Evolutionary conservation across 495 filamentous ascomycete species (phyloP), one percentile per base, ranked within the genome.

Genomic region (Penicillium subrubescens): DNA sequence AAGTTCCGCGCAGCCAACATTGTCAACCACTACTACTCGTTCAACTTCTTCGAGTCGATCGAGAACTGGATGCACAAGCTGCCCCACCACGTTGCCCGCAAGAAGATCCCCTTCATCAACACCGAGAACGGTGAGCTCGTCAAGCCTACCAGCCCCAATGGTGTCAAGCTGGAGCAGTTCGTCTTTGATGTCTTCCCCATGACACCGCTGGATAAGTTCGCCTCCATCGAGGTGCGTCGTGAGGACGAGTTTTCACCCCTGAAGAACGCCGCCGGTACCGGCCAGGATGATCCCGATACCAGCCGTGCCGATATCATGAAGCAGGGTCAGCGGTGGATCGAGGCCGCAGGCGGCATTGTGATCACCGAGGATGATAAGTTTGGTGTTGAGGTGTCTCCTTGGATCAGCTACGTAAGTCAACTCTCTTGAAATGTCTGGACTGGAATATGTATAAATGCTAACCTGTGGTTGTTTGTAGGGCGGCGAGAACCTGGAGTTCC

Each of bases 11-110:
- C 95, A 56, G 95, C 94, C 66, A 99, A 99, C 81, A 99, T 99
- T 64, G 95, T 99, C 79, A 99, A 99, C 84, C 95, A 99, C 83
- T 99, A 97, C 85, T 99, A 99, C 83, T 94, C 90, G 37, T 96
- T 93, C 84, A 82, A 86, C 61, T 99, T 97, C 83, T 84, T 99
- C 55, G 90, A 97, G 74, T 89, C 86, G 48, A 96, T 98, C 67
- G 92, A 94, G 56, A 82, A 88, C 67, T 97, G 90, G 89, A 86
- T 87, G 21, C 88, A 94, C 79, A 85, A 86, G 67, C 85, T 99
- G 33, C 95, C 94, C 3, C 96, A 97, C 74, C 95, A 99, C 81
- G 89, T 99, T 53, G 95, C 95, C 37, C 86, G 88, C 71, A 99
- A 99, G 90, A 99, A 99, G 90, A 99, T 99, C 64, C 92, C 94